Evolutionary conservation across 495 filamentous ascomycete genomes (phyloP).

Genomic region (Hypoxylon subgilvum): DNA sequence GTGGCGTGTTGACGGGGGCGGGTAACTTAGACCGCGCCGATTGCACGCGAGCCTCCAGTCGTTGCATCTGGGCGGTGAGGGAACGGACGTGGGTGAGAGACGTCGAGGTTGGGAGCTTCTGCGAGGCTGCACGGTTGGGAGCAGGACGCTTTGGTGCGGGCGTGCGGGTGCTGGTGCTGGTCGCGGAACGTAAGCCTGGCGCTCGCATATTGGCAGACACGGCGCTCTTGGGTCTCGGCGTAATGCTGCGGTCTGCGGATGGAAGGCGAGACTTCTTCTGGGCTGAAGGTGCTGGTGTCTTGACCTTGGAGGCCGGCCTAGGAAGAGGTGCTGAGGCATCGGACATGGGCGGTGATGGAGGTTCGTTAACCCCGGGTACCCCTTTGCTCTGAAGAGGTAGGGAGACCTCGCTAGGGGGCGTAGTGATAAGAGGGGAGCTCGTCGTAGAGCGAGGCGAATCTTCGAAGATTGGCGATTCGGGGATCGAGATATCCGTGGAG

Average conservation of each 20-base stretch:
- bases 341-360: constrained; percentile 72
- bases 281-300: constrained; percentile 42
- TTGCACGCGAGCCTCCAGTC: constrained; percentile 89
- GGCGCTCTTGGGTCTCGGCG: constrained; percentile 54
- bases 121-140: constrained; percentile 45
- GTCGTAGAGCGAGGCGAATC: constrained; percentile 67
- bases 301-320: constrained; percentile 41
- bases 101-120: constrained; percentile 73
- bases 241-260: constrained; percentile 56
- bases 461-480: constrained; percentile 60
- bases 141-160: constrained; percentile 38
- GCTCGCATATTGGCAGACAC: constrained; percentile 41
- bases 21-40: constrained; percentile 93
- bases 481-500: constrained; percentile 58
- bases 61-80: constrained; percentile 95
- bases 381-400: constrained; percentile 50
- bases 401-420: constrained; percentile 71
- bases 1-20: constrained; percentile 76
- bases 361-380: constrained; percentile 49
- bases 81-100: constrained; percentile 92
- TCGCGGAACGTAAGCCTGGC: constrained; percentile 45
- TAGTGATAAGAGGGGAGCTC: constrained; percentile 74
- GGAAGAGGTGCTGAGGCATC: constrained; percentile 73
- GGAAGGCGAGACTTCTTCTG: constrained; percentile 55
- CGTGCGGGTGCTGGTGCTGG: constrained; percentile 44